Conservation (phyloP, 768 basidiomycete species). For the Agrocybe praecox region DNA sequence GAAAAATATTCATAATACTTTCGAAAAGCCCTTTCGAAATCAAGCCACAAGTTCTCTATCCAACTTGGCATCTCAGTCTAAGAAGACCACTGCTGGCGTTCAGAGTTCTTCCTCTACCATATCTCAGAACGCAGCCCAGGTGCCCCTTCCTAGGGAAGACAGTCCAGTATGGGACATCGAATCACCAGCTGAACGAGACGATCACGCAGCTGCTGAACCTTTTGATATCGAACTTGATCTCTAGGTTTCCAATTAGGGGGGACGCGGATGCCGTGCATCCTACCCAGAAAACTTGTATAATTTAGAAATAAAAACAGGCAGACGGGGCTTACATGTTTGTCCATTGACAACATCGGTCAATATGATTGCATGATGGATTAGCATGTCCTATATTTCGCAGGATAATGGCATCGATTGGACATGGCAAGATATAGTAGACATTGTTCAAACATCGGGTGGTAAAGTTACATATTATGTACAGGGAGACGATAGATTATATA, state of each 20-base stretch:
- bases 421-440: background rate
- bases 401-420: too few relatives aligned
- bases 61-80: constrained; percentile 12
- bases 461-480: too few relatives aligned
- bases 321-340: background rate
- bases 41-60: constrained; percentile 51
- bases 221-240: constrained; percentile 54
- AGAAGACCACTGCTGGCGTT: background rate
- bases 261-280: too few relatives aligned
- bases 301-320: background rate
- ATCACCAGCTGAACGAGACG: constrained; percentile 23
- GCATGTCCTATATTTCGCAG: too few relatives aligned
- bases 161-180: constrained; percentile 81
- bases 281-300: too few relatives aligned
- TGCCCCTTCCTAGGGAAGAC: constrained; percentile 42
- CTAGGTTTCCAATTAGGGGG: background rate
- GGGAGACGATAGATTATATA: too few relatives aligned
- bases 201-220: constrained; percentile 14
- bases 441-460: too few relatives aligned
- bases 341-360: background rate
- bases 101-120: background rate
- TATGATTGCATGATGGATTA: too few relatives aligned
- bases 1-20: constrained; percentile 86
- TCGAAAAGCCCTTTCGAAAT: constrained; percentile 86
- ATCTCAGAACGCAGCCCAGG: too few relatives aligned